phyloP scores from a whole-genome alignment of 257 asterid genomes.

The Jaltomata sinuosa region DNA sequence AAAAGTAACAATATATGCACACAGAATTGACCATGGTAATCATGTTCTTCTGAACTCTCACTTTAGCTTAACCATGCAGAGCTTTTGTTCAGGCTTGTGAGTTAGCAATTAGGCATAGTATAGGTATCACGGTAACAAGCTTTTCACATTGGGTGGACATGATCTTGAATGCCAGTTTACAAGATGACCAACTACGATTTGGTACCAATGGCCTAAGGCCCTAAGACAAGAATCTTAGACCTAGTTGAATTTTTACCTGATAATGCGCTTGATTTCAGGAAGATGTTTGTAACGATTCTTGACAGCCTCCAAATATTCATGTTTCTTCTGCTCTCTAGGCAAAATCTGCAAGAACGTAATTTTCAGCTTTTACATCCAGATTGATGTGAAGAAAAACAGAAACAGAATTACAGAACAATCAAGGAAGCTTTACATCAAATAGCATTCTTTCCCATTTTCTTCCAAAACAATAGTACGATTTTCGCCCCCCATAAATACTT shows the following conservation, averaged over 20 bases:
- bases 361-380: background rate
- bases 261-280: slow-evolving; percentile 78
- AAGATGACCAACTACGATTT: background rate
- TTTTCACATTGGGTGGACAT: background rate
- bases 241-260: slow-evolving; percentile 42
- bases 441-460: background rate
- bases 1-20: background rate
- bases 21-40: background rate
- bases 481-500: background rate
- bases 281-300: slow-evolving; percentile 94
- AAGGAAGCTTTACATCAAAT: background rate
- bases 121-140: background rate
- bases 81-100: background rate
- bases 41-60: background rate
- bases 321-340: slow-evolving; percentile 88
- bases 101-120: background rate
- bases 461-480: background rate
- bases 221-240: background rate
- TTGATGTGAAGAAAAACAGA: background rate
- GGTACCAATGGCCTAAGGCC: background rate
- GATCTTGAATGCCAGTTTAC: background rate
- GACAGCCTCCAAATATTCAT: slow-evolving; percentile 73
- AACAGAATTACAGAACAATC: background rate
- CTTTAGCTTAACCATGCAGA: background rate
- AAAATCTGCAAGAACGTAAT: slow-evolving; percentile 38